Conservation (phyloP, 2,329 filamentous ascomycete genomes). For the Exophiala sideris region DNA sequence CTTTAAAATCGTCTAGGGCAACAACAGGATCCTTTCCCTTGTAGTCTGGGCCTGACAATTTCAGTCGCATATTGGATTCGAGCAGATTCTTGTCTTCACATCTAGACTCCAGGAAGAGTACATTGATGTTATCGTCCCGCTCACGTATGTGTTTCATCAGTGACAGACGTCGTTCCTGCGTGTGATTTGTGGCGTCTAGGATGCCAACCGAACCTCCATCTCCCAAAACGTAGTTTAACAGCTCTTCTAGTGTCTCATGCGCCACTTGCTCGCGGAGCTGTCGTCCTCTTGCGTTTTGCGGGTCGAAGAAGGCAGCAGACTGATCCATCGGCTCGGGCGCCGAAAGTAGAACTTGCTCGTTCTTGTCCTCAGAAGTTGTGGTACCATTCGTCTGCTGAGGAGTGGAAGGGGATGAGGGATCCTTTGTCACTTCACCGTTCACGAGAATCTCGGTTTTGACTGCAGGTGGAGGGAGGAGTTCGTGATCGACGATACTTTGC, state of each 20-base stretch:
- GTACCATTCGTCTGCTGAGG: constrained; percentile 18
- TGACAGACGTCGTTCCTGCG: constrained; percentile 74
- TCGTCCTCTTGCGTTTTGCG: constrained; percentile 76
- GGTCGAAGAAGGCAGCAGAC: constrained; percentile 90
- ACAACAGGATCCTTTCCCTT: constrained; percentile 84
- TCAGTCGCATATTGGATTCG: constrained; percentile 95
- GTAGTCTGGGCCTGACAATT: constrained; percentile 94
- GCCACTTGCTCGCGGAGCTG: constrained; percentile 87
- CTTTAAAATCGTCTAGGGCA: constrained; percentile 86
- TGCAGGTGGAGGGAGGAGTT: constrained; percentile 38
- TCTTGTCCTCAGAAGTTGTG: not conserved
- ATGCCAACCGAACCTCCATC: constrained; percentile 87
- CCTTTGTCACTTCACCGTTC: constrained; percentile 46
- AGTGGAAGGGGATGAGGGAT: constrained; percentile 11
- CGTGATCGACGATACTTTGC: constrained; percentile 28
- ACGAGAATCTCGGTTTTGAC: constrained; percentile 56
- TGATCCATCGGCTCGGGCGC: constrained; percentile 68
- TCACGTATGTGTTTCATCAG: constrained; percentile 79
- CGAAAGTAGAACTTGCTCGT: constrained; percentile 26
- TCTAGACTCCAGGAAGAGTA: constrained; percentile 92
- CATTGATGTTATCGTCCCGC: constrained; percentile 76
- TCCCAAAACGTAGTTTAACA: constrained; percentile 81
- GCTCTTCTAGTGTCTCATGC: constrained; percentile 85
- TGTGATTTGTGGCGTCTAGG: constrained; percentile 96
- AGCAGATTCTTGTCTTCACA: constrained; percentile 81